Base-by-base conservation (phyloP, 2,329 filamentous ascomycete genomes). In the Thermothelomyces thermophilus region DNA sequence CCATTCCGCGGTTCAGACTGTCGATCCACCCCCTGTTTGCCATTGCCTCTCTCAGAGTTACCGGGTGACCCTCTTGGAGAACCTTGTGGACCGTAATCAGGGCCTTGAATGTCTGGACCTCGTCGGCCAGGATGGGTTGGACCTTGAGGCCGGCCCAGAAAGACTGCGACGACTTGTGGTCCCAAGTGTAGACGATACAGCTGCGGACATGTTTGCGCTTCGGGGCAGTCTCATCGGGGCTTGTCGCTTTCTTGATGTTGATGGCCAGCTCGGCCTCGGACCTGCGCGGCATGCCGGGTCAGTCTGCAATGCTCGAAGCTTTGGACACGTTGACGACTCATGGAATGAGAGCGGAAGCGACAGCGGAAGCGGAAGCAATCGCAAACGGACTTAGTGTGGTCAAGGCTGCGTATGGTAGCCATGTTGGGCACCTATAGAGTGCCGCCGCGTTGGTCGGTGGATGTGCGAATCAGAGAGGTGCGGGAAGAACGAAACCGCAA, bases 141-240 rank as follows among this genome's bases (percentile, higher is more conserved):
- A 97, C 90, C 82, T 98, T 98, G 79, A 98, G 94, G 66, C 90
- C 91, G 50, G 88, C 83, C 93, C 93, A 98, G 69, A 98, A 98
- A 65, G 90, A 88, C 66, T 83, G 78, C 36, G 90, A 95, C 58
- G 86, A 95, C 73, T 95, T 94, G 74, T 98, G 90, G 71, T 98
- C 93, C 93, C 93, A 98, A 52, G 91, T 97, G 70, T 97, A 97
- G 40, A 98, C 91, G 63, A 98, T 98, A 66, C 89, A 95, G 68
- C 87, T 90, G 65, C 93, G 87, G 51, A 98, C 93, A 86, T 98
- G 93, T 73, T 98, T 98, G 63, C 81, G 78, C 67, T 84, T 84
- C 33, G 81, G 81, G 6, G 81, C 82, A 1, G 82, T 79, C 66
- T 86, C 82, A 59, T 86, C 82, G 61, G 73, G 73, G 62, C 75